Percentiles rank a stretch among this genome's conserved stretches.
These are phyloP conservation scores for Vicia faba DNA, from an alignment of 306 rosid species.

Conservation along the genomic window DNA sequence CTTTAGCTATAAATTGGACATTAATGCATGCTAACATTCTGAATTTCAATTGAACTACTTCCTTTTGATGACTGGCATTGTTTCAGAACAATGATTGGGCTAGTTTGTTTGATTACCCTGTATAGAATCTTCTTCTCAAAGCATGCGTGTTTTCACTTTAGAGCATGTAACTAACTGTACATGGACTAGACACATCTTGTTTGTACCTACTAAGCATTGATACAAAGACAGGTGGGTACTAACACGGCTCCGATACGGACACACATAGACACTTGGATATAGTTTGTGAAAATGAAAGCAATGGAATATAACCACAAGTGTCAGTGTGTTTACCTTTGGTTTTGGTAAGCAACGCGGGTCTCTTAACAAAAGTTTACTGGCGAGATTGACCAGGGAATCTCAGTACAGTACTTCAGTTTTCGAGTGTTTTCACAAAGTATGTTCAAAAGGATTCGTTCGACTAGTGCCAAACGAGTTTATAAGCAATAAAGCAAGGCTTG, in stretches of 20 bases:
- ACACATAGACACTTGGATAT: background rate
- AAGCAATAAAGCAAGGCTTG: too few species aligned
- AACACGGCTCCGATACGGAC: background rate
- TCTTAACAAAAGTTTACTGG: too few species aligned
- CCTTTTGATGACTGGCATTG: background rate
- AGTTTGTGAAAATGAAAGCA: background rate
- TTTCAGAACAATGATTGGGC: constrained; percentile 2
- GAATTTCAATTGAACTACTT: constrained; percentile 20
- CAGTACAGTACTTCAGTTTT: too few species aligned
- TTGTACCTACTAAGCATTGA: background rate
- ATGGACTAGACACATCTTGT: background rate
- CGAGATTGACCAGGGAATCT: too few species aligned
- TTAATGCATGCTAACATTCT: background rate
- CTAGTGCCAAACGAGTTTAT: too few species aligned
- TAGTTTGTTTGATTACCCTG: background rate
- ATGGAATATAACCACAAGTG: background rate
- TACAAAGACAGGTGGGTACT: background rate
- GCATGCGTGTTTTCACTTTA: too few species aligned
- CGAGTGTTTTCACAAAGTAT: too few species aligned
- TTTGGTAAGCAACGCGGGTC: too few species aligned
- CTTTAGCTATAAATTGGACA: constrained; percentile 6
- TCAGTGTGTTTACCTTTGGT: too few species aligned
- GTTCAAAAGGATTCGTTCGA: too few species aligned
- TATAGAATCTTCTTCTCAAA: background rate
- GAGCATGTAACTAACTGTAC: constrained; percentile 15